A percentile compares a stretch with the other conserved stretches of the same genome.
phyloP scores from a whole-genome alignment of 2,329 filamentous ascomycete genomes.

The Bipolaris bicolor region DNA sequence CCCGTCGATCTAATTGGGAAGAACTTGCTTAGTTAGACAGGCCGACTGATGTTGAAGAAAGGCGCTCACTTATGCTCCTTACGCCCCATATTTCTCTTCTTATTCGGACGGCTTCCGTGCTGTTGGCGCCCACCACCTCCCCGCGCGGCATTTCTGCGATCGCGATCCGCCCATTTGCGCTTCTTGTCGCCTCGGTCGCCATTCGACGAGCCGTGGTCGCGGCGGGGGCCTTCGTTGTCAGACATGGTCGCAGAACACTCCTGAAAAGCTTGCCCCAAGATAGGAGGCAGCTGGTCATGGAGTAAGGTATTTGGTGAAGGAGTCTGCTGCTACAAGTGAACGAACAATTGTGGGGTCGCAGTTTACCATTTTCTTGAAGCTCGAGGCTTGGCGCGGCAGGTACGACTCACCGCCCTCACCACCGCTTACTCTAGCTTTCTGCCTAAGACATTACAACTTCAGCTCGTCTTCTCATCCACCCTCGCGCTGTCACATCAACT shows the following conservation, averaged over 20 bases:
- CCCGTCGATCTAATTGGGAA: constrained; percentile 55
- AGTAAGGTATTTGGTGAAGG: constrained; percentile 8
- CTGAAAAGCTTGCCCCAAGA: constrained; percentile 32
- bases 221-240: constrained; percentile 23
- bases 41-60: constrained; percentile 15
- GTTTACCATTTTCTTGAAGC: constrained; percentile 28
- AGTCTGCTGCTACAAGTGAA: constrained; percentile 8
- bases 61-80: constrained; percentile 67
- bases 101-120: constrained; percentile 55
- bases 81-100: constrained; percentile 71
- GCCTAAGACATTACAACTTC: constrained; percentile 7
- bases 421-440: constrained; percentile 9
- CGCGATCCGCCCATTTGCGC: constrained; percentile 40
- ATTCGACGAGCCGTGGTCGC: constrained; percentile 30
- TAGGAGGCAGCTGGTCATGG: constrained; percentile 32
- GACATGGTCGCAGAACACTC: constrained; percentile 34
- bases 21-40: constrained; percentile 53
- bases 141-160: constrained; percentile 34
- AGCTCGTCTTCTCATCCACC: constrained; percentile 15
- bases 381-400: constrained; percentile 32
- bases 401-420: constrained; percentile 29
- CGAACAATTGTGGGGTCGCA: constrained; percentile 21
- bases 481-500: constrained; percentile 20
- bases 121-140: constrained; percentile 43
- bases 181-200: constrained; percentile 41